Conservation (phyloP, 441 rosid genomes). For the Syzygium syzygioides region DNA sequence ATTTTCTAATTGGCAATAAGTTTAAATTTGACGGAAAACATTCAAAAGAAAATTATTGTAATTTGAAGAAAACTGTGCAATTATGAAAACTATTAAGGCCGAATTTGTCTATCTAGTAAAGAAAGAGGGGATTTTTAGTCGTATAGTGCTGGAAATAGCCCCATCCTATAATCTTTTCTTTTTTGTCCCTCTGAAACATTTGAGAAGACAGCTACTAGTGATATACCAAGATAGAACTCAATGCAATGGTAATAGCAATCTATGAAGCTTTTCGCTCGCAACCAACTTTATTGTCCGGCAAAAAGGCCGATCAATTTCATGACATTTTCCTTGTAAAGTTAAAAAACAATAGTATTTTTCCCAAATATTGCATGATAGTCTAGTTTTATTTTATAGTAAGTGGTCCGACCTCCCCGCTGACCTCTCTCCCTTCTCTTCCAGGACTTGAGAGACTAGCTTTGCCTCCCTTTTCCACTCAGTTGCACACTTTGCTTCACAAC, state of each 20-base stretch:
- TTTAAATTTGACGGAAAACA: background rate
- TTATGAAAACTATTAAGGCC: background rate
- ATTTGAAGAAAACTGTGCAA: rapidly evolving
- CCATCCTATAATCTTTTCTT: background rate
- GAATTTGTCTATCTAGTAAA: background rate
- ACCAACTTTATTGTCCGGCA: background rate
- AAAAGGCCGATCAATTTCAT: background rate
- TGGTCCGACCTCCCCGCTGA: background rate
- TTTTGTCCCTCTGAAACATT: background rate
- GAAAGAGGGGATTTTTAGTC: background rate
- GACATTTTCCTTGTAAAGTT: background rate
- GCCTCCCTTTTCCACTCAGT: background rate
- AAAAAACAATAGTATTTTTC: background rate
- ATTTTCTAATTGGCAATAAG: background rate
- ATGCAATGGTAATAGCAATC: too few relatives aligned
- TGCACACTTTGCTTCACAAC: background rate
- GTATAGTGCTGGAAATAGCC: background rate
- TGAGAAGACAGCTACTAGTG: too few relatives aligned
- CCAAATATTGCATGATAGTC: background rate
- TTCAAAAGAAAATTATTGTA: too few relatives aligned
- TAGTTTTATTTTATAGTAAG: rapidly evolving
- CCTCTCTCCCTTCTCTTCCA: background rate
- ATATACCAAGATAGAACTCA: too few relatives aligned
- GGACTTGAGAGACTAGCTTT: background rate
- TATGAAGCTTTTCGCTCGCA: background rate